Evolutionary conservation across 2,329 filamentous ascomycete genomes (phyloP).

Genomic region (Trichophyton simii): DNA sequence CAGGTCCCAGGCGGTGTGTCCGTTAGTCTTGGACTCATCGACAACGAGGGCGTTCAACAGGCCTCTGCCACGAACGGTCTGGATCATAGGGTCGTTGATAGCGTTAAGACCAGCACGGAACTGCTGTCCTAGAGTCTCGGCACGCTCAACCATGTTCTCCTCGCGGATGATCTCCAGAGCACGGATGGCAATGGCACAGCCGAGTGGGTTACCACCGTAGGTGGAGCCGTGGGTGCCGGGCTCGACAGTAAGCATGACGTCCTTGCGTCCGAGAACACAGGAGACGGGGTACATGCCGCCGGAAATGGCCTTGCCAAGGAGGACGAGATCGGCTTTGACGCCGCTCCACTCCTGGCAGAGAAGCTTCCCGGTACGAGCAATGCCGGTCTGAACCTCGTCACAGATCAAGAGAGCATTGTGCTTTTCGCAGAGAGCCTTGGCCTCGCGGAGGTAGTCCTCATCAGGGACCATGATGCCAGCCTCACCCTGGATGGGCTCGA

Average conservation of each 20-base stretch:
- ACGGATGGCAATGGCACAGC: constrained; percentile 88
- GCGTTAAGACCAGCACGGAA: constrained; percentile 69
- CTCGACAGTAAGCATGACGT: constrained; percentile 91
- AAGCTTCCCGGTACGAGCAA: constrained; percentile 86
- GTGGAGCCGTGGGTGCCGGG: constrained; percentile 94
- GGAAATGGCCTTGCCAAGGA: constrained; percentile 93
- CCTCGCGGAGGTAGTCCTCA: constrained; percentile 69
- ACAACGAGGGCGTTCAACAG: constrained; percentile 93
- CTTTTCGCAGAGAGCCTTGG: constrained; percentile 78
- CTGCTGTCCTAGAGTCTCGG: constrained; percentile 64
- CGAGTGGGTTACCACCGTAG: constrained; percentile 94
- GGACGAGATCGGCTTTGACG: constrained; percentile 89
- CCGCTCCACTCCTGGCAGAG: constrained; percentile 89
- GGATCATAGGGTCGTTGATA: constrained; percentile 69
- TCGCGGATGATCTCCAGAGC: constrained; percentile 89
- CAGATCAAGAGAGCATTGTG: constrained; percentile 93
- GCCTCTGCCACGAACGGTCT: constrained; percentile 77
- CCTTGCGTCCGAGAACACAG: constrained; percentile 72
- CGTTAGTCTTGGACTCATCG: constrained; percentile 73
- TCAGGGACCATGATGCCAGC: constrained; percentile 92
- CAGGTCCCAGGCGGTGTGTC: constrained; percentile 87
- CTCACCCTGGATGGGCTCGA: constrained; percentile 95
- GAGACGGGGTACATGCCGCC: constrained; percentile 99
- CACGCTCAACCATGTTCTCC: constrained; percentile 72
- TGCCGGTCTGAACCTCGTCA: constrained; percentile 97